A percentile compares a stretch with the other conserved stretches of the same genome.
Conservation (phyloP, 1,139 yeast species). For the Pichia sp. region DNA sequence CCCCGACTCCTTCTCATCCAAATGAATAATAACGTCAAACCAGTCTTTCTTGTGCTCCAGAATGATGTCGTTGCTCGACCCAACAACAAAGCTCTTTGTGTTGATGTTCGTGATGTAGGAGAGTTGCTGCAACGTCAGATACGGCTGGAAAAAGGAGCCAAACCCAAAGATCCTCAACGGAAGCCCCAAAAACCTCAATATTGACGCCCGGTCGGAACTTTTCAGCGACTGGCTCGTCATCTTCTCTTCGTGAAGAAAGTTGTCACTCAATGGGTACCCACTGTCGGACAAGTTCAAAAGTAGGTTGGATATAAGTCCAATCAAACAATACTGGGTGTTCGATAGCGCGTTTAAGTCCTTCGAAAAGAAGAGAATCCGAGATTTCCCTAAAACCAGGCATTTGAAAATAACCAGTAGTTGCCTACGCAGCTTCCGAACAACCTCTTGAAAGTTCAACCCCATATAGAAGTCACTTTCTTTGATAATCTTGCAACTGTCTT, state of each 20-base stretch:
- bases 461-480: slow-evolving; percentile 60
- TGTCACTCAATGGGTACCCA: slow-evolving; percentile 72
- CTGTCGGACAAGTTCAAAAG: slow-evolving; percentile 69
- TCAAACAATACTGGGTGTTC: slow-evolving; percentile 66
- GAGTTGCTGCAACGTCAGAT: slow-evolving; percentile 85
- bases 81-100: slow-evolving; percentile 68
- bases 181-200: slow-evolving; percentile 76
- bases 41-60: slow-evolving; percentile 60
- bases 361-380: slow-evolving; percentile 63
- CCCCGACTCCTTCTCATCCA: slow-evolving; percentile 38
- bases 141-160: slow-evolving; percentile 89
- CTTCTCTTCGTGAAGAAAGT: slow-evolving; percentile 46
- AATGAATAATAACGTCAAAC: slow-evolving; percentile 44
- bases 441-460: slow-evolving; percentile 68
- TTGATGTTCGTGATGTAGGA: slow-evolving; percentile 60
- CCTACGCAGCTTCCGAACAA: slow-evolving; percentile 55
- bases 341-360: slow-evolving; percentile 78
- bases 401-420: slow-evolving; percentile 69
- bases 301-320: slow-evolving; percentile 74
- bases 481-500: slow-evolving; percentile 27
- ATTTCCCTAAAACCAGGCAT: slow-evolving; percentile 68
- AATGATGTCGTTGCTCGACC: slow-evolving; percentile 81
- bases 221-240: slow-evolving; percentile 65
- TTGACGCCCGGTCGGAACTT: slow-evolving; percentile 72
- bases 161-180: slow-evolving; percentile 83